Base-by-base conservation (phyloP, 768 basidiomycete genomes). In the Russula dissimulans region DNA sequence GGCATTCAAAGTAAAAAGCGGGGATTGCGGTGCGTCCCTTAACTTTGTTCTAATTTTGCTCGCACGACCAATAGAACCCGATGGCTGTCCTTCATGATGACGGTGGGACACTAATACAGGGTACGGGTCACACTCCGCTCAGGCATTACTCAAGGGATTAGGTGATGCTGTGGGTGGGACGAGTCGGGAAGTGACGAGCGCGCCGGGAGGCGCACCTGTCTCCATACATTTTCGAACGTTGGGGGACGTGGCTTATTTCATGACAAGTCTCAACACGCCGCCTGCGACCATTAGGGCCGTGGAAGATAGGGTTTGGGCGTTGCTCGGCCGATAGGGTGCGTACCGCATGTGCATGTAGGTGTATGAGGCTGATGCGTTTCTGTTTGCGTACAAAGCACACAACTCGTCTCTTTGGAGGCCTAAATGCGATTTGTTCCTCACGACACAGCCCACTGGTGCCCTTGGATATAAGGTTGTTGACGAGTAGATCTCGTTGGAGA, bases 191-290 rank as follows among this genome's bases (percentile, higher is more conserved):
- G 22, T 41, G 48, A 61, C 80, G 4, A 61, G 76, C 0, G 77
- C 78, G 0, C 81, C 81, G 9, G 79, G 81, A 2, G 79, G 82
- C 39, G 76, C 76, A 17, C 75, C 81, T 26, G 5, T 86, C 86
- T 72, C 78, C 41, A 80, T 97, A 22, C 89, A 98, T 70, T 93
- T 81, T 64, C 80, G 95, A 59, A 94, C 95, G 0, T 74, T 98
- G 41, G 95, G 95, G 0, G 84, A 94, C 68, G 85, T 93, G 9
- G 87, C 87, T n/a, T 95, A 95, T 71, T 89, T 94, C 69, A 95
- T 95, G 81, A 85, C 83, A 6, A 92, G 89, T 71, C 76, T 95
- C 43, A 93, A 92, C 69, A 93, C 89, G 1, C 71, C 73, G 2
- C 60, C 76, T 2, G 66, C 71, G 17, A 78, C 79, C 15, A 76